phyloP scores from a whole-genome alignment of 106 monocot genomes.

The Dendrobium officinale region DNA sequence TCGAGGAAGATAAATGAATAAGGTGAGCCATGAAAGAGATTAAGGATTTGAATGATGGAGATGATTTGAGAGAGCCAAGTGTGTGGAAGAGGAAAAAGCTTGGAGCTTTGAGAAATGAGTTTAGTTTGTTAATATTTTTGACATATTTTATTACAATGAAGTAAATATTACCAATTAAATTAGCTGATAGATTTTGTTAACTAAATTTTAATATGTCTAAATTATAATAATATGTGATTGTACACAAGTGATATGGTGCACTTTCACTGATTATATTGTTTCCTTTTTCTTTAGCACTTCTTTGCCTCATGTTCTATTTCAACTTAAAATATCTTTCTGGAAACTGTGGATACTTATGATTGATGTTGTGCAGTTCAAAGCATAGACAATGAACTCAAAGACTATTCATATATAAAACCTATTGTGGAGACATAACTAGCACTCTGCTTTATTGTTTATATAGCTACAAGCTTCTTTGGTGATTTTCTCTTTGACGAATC shows the following conservation, averaged over 20 bases:
- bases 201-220: neutral
- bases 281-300: too few species aligned
- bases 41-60: too few species aligned
- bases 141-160: neutral
- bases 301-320: too few species aligned
- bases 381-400: constrained; percentile 61
- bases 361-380: constrained; percentile 51
- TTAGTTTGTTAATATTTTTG: neutral
- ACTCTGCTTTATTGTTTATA: constrained; percentile 54
- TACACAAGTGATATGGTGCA: neutral
- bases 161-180: neutral
- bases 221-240: neutral
- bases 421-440: constrained; percentile 42
- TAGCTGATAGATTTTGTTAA: too few species aligned
- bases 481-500: constrained; percentile 66
- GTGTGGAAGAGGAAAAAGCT: too few species aligned
- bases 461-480: constrained; percentile 62
- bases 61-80: too few species aligned
- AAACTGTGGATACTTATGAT: neutral
- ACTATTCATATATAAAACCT: constrained; percentile 43
- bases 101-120: too few species aligned
- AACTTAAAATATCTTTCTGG: neutral
- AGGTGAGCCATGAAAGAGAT: too few species aligned
- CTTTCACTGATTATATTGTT: too few species aligned
- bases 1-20: too few species aligned